Base-by-base conservation (phyloP, 1,284 basidiomycete genomes). In the Ustilago loliicola region DNA sequence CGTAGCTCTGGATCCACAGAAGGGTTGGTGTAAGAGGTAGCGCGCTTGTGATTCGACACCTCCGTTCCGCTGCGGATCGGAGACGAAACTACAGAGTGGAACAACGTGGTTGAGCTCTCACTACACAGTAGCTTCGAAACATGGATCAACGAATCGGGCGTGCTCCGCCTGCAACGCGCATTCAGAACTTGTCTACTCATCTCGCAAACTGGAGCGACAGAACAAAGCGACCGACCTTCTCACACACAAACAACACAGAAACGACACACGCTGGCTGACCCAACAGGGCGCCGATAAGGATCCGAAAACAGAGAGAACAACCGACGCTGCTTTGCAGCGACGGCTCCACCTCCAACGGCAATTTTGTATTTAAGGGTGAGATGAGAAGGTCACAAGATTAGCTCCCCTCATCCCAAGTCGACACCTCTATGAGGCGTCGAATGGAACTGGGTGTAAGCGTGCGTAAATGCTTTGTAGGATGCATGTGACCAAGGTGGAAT, bases 371-470 rank as follows among this genome's bases (percentile, higher is more conserved):
- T 66, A 38, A 25, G 30, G 51, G 61, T 25, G 30, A 62, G 72
- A 74, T 72, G 69, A 66, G 62, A 64, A 69, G 62, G 61, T 61
- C 74, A 77, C 74, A 77, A 72, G 74, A 70, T 71, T 61, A 71
- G 74, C 74, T 77, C 74, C 74, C 74, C 74, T 77, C 74, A 77
- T 77, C 62, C 69, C 74, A 77, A 77, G 69, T 77, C 74, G 48
- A 53, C 19, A 15, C 42, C 29, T 30, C 34, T 45, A 45, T 23
- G 3, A 45, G 48, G 32, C 40, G 13, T 52, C 40, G 67, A 71
- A 77, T 71, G 70, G 61, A 62, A 72, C 79, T 82, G 80, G 80
- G 80, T 82, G 65, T 72, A 81, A 77, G 79, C 79, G 79, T 82
- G 80, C 79, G 79, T 71, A 63, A 70, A 61, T 79, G 73, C 61